Percentiles rank a stretch among this genome's conserved stretches.
These are phyloP conservation scores for Kalanchoe fedtschenkoi DNA, from an alignment of 164 flowering plant genomes.

Conservation along the genomic window DNA sequence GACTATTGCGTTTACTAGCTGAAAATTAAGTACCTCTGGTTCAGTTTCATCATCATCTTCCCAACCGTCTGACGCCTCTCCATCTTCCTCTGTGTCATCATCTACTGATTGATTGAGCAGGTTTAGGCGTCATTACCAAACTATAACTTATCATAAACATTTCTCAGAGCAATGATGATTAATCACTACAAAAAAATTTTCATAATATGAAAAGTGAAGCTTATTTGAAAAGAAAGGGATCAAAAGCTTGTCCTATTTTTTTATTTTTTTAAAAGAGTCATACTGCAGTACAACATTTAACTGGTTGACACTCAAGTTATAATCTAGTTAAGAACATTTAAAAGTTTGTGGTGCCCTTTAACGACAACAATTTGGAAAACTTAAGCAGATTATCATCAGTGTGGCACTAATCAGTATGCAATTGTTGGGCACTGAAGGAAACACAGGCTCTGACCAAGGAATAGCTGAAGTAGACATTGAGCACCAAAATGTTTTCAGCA, in stretches of 20 bases:
- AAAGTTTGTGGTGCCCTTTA: too few relatives aligned
- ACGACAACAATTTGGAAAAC: too few relatives aligned
- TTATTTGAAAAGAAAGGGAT: too few relatives aligned
- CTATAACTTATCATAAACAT: not conserved
- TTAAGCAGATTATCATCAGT: too few relatives aligned
- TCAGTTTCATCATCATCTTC: constrained; percentile 69
- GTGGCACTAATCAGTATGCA: not conserved
- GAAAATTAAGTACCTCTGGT: constrained; percentile 32
- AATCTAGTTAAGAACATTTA: too few relatives aligned
- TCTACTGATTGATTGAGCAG: constrained; percentile 4
- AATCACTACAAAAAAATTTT: too few relatives aligned
- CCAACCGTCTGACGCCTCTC: constrained; percentile 45
- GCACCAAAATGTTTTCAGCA: not conserved
- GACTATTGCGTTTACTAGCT: not conserved
- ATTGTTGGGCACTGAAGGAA: not conserved
- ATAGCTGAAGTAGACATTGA: not conserved
- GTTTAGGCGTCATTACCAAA: not conserved
- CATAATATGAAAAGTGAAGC: too few relatives aligned
- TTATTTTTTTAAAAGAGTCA: too few relatives aligned
- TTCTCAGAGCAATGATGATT: too few relatives aligned
- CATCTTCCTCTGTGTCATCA: constrained; percentile 32
- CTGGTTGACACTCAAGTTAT: too few relatives aligned
- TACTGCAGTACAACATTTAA: not conserved
- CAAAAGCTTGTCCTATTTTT: too few relatives aligned
- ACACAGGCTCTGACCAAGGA: not conserved